A percentile compares a stretch with the other conserved stretches of the same genome.
Conservation (phyloP, 495 filamentous ascomycete genomes). For the Penicillium robsamsonii region DNA sequence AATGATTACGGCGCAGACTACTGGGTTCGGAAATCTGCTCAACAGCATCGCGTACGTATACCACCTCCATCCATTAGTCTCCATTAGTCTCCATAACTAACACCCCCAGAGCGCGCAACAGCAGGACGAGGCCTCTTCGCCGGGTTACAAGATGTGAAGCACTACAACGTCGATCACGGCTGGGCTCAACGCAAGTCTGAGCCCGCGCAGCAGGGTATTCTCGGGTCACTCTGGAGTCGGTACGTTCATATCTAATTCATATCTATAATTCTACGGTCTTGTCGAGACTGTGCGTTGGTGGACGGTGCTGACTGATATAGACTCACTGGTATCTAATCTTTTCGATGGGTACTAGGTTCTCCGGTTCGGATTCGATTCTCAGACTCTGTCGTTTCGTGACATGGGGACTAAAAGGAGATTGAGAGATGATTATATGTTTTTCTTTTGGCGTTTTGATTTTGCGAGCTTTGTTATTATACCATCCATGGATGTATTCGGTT, state of each 20-base stretch:
- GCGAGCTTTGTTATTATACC: background rate
- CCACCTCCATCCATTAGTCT: background rate
- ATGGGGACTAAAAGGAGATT: background rate
- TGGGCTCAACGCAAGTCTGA: conserved; percentile 35
- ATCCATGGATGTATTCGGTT: background rate
- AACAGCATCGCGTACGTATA: conserved; percentile 27
- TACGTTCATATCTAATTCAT: conserved; percentile 2
- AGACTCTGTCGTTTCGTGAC: background rate
- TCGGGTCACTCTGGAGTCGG: conserved; percentile 21
- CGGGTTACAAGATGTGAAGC: conserved; percentile 45
- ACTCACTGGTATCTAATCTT: conserved; percentile 11
- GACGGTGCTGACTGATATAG: conserved; percentile 8
- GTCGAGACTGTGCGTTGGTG: background rate
- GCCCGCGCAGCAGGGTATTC: conserved; percentile 13
- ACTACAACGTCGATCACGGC: conserved; percentile 44
- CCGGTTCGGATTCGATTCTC: background rate
- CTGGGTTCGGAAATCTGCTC: conserved; percentile 31
- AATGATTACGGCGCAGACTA: conserved; percentile 45
- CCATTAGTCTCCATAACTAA: background rate
- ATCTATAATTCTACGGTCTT: background rate
- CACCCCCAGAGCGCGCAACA: conserved; percentile 29
- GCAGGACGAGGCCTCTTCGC: conserved; percentile 46
- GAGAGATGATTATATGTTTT: background rate
- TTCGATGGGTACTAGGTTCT: background rate
- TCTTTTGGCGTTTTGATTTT: background rate